These are phyloP conservation scores for Xylaria sp. DNA, from an alignment of 2,329 filamentous ascomycete species.

Conservation along the genomic window DNA sequence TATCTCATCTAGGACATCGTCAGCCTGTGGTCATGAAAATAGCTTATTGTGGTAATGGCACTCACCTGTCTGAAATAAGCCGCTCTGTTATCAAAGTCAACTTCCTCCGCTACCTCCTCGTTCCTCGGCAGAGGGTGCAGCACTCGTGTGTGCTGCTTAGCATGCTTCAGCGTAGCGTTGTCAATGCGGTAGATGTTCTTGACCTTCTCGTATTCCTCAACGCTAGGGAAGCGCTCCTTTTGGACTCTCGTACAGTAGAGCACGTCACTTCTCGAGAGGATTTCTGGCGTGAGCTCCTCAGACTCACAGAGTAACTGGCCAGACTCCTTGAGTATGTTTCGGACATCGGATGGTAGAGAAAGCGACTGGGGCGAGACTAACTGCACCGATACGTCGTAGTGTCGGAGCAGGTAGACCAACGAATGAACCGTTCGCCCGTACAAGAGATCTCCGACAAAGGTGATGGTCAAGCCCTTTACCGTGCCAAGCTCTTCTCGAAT, in stretches of 20 bases:
- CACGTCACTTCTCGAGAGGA: constrained; percentile 87
- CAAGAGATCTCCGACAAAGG: constrained; percentile 91
- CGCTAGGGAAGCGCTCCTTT: constrained; percentile 90
- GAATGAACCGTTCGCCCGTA: constrained; percentile 97
- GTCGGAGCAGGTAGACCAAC: constrained; percentile 89
- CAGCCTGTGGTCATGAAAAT: constrained; percentile 49
- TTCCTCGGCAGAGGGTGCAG: constrained; percentile 96
- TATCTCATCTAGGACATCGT: constrained; percentile 83
- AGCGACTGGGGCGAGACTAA: constrained; percentile 87
- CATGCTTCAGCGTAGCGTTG: constrained; percentile 88
- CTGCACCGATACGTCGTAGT: constrained; percentile 95
- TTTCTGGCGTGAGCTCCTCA: constrained; percentile 83
- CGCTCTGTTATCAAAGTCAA: constrained; percentile 95
- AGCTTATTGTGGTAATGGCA: constrained; percentile 41
- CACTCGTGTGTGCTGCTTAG: constrained; percentile 92
- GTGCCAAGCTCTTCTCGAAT: constrained; percentile 98
- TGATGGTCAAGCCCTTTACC: constrained; percentile 94
- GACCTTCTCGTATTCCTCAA: constrained; percentile 83
- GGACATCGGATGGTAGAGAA: constrained; percentile 78
- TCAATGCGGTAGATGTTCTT: constrained; percentile 92
- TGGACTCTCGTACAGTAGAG: constrained; percentile 97
- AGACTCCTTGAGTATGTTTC: constrained; percentile 75
- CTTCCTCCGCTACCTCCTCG: constrained; percentile 91
- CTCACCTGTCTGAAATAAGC: constrained; percentile 99
- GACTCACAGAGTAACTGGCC: constrained; percentile 83